Conservation (phyloP, 2,329 filamentous ascomycete species). For the Gaeumannomyces sp. region DNA sequence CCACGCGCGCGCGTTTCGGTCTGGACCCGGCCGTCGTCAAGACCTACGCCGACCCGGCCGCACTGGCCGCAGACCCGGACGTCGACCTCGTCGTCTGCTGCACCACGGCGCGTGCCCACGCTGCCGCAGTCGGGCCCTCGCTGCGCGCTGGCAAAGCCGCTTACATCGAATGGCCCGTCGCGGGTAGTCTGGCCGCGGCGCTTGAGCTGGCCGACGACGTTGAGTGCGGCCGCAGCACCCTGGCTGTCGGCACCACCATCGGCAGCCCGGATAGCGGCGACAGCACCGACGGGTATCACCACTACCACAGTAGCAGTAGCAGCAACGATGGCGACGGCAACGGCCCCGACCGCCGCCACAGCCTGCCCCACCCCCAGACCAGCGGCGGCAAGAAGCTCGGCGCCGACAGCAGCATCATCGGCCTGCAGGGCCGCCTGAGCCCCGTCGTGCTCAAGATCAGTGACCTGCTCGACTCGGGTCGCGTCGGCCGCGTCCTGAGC, state of each 20-base stretch:
- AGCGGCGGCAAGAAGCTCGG: slow-evolving; percentile 6
- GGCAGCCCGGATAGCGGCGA: background rate
- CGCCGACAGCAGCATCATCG: slow-evolving; percentile 36
- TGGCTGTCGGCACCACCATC: background rate
- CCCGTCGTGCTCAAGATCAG: slow-evolving; percentile 39
- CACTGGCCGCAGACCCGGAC: slow-evolving; percentile 40
- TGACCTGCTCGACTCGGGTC: slow-evolving; percentile 35
- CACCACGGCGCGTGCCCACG: slow-evolving; percentile 36
- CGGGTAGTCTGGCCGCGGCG: slow-evolving; percentile 33
- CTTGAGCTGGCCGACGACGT: slow-evolving; percentile 32
- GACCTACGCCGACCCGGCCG: slow-evolving; percentile 43
- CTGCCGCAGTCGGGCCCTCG: slow-evolving; percentile 36
- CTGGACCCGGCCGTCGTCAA: slow-evolving; percentile 28
- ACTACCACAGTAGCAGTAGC: background rate
- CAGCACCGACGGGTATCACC: background rate
- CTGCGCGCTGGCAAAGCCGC: slow-evolving; percentile 45
- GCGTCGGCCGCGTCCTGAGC: slow-evolving; percentile 47
- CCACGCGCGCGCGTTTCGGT: slow-evolving; percentile 37
- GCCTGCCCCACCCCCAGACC: too few relatives aligned
- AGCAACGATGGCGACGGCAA: background rate
- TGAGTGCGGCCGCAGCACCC: background rate
- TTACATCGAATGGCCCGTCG: slow-evolving; percentile 55
- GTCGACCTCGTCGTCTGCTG: slow-evolving; percentile 46
- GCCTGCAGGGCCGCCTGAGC: slow-evolving; percentile 42
- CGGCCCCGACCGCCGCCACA: background rate